Percentiles rank a stretch among this genome's conserved stretches.
Conservation (phyloP, 1,139 yeast species). For the Geotrichum carabidarum region DNA sequence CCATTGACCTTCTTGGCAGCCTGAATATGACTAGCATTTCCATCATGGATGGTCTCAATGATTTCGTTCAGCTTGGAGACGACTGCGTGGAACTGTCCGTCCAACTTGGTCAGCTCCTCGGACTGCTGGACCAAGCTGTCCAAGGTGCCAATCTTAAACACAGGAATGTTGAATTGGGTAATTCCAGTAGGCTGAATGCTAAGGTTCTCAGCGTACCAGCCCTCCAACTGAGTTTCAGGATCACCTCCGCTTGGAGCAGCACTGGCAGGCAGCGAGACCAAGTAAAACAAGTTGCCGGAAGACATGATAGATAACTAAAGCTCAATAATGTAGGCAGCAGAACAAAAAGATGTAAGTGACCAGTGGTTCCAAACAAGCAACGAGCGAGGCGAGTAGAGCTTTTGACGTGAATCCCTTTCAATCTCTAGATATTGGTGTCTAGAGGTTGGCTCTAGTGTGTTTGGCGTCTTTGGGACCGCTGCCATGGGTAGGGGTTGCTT, state of each 20-base stretch:
- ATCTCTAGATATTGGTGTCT: neutral
- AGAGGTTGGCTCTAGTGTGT: neutral
- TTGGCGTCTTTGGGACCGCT: conserved; percentile 1
- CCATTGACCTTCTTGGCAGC: conserved; percentile 50
- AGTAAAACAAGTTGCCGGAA: conserved; percentile 28
- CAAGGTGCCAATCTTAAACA: conserved; percentile 88
- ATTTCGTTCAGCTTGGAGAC: conserved; percentile 74
- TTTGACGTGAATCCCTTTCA: neutral
- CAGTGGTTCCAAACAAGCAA: neutral
- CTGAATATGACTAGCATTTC: conserved; percentile 41
- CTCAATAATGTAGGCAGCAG: neutral
- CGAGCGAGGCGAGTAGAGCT: neutral
- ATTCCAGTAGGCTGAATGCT: conserved; percentile 25
- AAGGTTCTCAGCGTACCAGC: conserved; percentile 38
- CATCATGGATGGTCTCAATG: conserved; percentile 49
- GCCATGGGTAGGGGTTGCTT: neutral
- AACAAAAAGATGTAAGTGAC: neutral
- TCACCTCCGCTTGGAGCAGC: conserved; percentile 47
- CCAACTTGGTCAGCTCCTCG: conserved; percentile 81
- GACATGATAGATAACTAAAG: neutral
- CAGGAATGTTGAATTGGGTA: conserved; percentile 61
- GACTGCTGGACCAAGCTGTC: conserved; percentile 87
- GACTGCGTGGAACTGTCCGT: conserved; percentile 63
- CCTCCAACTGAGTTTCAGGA: conserved; percentile 38
- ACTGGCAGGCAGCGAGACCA: conserved; percentile 47